Evolutionary conservation across 1,139 yeast species (phyloP), one percentile per base, ranked within the genome.

Genomic region (Saccharomyces hybrid): DNA sequence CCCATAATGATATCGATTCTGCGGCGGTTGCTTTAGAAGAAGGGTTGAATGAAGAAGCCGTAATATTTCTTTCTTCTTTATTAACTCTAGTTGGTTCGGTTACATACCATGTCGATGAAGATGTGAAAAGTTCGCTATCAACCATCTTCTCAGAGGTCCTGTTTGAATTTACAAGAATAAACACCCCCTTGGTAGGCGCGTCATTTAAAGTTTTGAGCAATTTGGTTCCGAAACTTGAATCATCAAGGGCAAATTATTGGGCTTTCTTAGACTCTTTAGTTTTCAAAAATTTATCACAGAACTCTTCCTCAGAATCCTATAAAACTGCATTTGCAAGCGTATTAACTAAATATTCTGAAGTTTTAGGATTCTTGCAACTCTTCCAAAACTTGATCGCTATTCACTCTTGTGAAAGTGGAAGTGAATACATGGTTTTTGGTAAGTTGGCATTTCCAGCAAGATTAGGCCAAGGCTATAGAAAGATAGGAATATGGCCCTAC

Each of bases 41-140:
- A 23, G 91, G 85, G 53, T 74, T 91, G 47, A 88, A 88, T 31
- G 95, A 88, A 61, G 97, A 89, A 66, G 85, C 91, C 0, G 73
- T 87, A n/a, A 79, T 88, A 6, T 82, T 88, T 54, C 75, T 90
- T 7, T 79, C 91, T 0, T 88, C 97, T 0, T 84, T 87, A 62
- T 73, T 88, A 56, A 78, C 82, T 3, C 64, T 85, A 42, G 68
- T 84, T 4, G 74, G 79, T 6, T 77, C 78, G 47, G 78, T 82
- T 25, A 75, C 83, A 1, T 65, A 67, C n/a, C 74, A 80, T 58
- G 60, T 67, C n/a, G 61, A 67, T 14, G 62, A 59, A 32, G 62
- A 62, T 8, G 55, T 62, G 2, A 68, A 62, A 54, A 48, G 46
- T 6, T 52, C 55, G 2, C 41, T 70, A n/a, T 61, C 69, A 0